Base-by-base conservation (phyloP, 352 stramenopile genomes). In the Plasmopara viticola region DNA sequence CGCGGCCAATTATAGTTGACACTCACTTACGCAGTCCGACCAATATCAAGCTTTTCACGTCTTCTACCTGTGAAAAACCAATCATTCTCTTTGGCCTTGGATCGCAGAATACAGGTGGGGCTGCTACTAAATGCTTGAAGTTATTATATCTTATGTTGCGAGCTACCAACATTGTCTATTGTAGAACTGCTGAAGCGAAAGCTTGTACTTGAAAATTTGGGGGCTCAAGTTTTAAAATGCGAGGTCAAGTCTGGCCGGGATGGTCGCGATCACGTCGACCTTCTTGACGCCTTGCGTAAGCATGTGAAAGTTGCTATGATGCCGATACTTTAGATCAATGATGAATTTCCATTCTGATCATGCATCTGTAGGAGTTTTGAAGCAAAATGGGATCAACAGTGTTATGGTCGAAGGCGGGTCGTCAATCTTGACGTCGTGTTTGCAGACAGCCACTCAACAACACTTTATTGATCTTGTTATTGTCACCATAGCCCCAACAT, bases 381-480 rank as follows among this genome's bases (percentile, higher is more conserved):
- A 59, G 15, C 30, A 53, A 10, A 58, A 69, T 45, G 79, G 74
- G 0, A 62, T 94, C 41, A 35, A 50, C 5, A 90, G 72, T 41
- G 48, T 94, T 25, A 95, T 94, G 85, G 58, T 95, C 13, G 85
- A 95, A 71, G 85, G 85, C 17, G 85, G 85, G 9, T 72, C 83
- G 1, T 56, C 72, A 4, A 84, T 95, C 43, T 71, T 95, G 25
- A 77, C 78, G n/a, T 65, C 75, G n/a, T 88, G 79, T 44, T 52
- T 92, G 14, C 58, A 60, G 31, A 66, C 74, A 54, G 62, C 60
- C 15, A 58, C 62, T 7, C 45, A 51, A 9, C 13, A 38, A 9
- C 69, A 74, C n/a, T 61, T 91, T 17, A 64, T 95, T 25, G 67
- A 87, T 48, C 68, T 74, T 29, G 74, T 82, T 8, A 51, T 95